phyloP scores from a whole-genome alignment of 1,139 yeast species.

The Zhuliangozyma parablackwelliae region DNA sequence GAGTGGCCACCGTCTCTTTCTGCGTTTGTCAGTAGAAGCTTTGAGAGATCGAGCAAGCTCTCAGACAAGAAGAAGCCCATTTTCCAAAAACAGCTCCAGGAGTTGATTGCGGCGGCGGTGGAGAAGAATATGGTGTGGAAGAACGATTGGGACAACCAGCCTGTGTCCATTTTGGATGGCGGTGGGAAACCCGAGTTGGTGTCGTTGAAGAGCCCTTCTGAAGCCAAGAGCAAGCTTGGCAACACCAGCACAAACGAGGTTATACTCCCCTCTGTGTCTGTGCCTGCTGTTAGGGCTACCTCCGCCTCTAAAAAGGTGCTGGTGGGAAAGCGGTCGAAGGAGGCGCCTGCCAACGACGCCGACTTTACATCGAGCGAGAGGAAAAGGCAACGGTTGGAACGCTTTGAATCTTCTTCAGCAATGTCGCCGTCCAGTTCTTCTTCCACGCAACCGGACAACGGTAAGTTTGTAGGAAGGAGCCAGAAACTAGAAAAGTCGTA shows the following conservation, averaged over 20 bases:
- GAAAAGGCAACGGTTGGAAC: slow-evolving; percentile 43
- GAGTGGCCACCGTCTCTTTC: slow-evolving; percentile 33
- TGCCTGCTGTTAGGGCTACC: too few species aligned
- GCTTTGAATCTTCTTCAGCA: slow-evolving; percentile 31
- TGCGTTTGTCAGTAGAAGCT: slow-evolving; percentile 26
- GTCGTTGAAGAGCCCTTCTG: neutral
- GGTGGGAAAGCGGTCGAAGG: too few species aligned
- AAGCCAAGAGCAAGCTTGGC: neutral
- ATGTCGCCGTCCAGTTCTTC: neutral
- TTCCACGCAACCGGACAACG: slow-evolving; percentile 3
- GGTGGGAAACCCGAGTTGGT: slow-evolving; percentile 7
- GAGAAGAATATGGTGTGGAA: slow-evolving; percentile 40
- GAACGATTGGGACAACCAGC: slow-evolving; percentile 59
- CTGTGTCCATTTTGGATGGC: slow-evolving; percentile 47
- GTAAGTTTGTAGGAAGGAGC: slow-evolving; percentile 60
- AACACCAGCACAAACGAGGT: neutral
- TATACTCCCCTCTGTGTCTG: too few species aligned
- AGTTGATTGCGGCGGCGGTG: slow-evolving; percentile 39
- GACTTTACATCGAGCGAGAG: slow-evolving; percentile 34
- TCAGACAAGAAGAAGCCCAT: slow-evolving; percentile 15
- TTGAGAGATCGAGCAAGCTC: slow-evolving; percentile 18
- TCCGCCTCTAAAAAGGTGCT: neutral
- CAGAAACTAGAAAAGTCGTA: slow-evolving; percentile 69
- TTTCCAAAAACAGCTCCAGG: slow-evolving; percentile 27
- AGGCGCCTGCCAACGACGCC: neutral